A percentile compares a stretch with the other conserved stretches of the same genome.
Evolutionary conservation across 2,329 filamentous ascomycete species (phyloP).

Genomic region (Aspergillus calidoustus): DNA sequence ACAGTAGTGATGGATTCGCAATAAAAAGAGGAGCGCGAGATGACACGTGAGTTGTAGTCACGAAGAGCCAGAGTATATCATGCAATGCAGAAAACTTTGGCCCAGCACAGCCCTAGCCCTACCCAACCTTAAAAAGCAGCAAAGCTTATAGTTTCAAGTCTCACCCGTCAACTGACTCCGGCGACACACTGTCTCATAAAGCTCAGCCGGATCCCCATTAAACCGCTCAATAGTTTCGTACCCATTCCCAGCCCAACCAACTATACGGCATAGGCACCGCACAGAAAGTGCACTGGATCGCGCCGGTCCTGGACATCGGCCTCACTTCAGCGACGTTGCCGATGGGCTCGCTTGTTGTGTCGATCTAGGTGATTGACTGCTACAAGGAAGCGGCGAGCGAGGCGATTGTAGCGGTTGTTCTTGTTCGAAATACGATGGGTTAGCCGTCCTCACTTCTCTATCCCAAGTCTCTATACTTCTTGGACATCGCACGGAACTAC

Average conservation of each 20-base stretch:
- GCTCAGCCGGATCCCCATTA: slow-evolving; percentile 36
- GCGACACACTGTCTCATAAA: too few species aligned
- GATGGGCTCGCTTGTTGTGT: slow-evolving; percentile 21
- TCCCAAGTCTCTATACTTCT: too few species aligned
- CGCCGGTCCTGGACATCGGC: not conserved
- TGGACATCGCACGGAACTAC: not conserved
- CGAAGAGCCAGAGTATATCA: too few species aligned
- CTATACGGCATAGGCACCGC: slow-evolving; percentile 7
- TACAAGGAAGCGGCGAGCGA: slow-evolving; percentile 34
- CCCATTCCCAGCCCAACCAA: slow-evolving; percentile 29
- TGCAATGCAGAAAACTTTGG: too few species aligned
- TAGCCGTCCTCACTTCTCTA: not conserved
- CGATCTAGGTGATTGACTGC: slow-evolving; percentile 35
- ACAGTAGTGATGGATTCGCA: too few species aligned
- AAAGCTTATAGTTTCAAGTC: too few species aligned
- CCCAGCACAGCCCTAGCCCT: too few species aligned
- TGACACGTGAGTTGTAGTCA: too few species aligned
- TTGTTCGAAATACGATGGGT: slow-evolving; percentile 46
- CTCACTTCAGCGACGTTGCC: not conserved
- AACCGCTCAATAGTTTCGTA: slow-evolving; percentile 29
- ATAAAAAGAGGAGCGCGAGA: too few species aligned
- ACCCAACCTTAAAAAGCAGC: too few species aligned
- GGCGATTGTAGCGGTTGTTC: slow-evolving; percentile 37
- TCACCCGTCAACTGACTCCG: too few species aligned
- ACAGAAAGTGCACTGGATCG: slow-evolving; percentile 2